Evolutionary conservation across 225 moss, liverwort and hornwort species (phyloP).

Genomic region (Asterella californica): DNA sequence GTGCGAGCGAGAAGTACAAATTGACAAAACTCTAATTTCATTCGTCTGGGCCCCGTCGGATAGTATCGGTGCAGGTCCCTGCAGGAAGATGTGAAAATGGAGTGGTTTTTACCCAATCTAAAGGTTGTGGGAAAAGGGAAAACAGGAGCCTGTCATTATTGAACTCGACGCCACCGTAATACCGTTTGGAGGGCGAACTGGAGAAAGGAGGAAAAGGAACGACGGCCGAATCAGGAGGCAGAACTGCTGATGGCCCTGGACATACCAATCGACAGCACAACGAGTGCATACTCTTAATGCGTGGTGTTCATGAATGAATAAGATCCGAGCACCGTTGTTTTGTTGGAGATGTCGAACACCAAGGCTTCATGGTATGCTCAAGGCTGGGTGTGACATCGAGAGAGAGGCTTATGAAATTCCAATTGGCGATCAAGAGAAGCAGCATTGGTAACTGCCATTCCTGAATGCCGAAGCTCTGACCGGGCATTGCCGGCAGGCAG

Average conservation of each 20-base stretch:
- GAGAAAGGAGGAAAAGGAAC: not conserved
- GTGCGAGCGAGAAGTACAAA: no score
- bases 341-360: not conserved
- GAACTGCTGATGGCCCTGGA: constrained; percentile 5
- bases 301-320: not conserved
- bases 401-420: not conserved
- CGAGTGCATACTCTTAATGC: constrained; percentile 4
- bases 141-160: no score
- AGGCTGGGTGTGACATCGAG: not conserved
- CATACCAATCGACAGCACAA: constrained; percentile 21
- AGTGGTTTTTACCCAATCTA: not conserved
- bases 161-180: no score
- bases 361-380: not conserved
- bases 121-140: not conserved
- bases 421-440: constrained; percentile 9
- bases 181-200: not conserved
- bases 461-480: constrained; percentile 37
- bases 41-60: no score
- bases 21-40: no score
- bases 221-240: constrained; percentile 21
- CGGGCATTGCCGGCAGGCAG: constrained; percentile 29
- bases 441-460: constrained; percentile 45
- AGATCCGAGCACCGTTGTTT: not conserved
- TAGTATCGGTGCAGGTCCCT: no score
- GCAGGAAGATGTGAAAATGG: not conserved